phyloP scores from a whole-genome alignment of 1,139 yeast species.

The Candida neerlandica region DNA sequence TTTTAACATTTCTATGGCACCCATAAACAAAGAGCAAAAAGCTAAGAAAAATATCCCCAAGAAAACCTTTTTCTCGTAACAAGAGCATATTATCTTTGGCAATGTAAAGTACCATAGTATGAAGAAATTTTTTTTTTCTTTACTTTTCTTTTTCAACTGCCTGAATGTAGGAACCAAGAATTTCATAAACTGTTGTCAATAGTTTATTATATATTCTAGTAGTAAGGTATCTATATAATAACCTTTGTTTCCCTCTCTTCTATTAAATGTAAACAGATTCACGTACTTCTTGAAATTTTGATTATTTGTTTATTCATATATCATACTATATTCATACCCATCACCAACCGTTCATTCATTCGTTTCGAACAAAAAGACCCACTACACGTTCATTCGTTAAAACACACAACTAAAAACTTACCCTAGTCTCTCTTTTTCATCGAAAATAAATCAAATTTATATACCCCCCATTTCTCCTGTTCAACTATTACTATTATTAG shows the following conservation, averaged over 20 bases:
- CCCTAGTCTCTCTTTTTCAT: conserved; percentile 35
- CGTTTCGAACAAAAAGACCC: not conserved
- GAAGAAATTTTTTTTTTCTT: too few relatives aligned
- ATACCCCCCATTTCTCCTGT: not conserved
- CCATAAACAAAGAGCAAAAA: too few relatives aligned
- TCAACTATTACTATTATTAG: not conserved
- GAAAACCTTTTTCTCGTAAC: too few relatives aligned
- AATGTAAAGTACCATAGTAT: too few relatives aligned
- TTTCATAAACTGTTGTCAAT: not conserved
- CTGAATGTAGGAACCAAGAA: too few relatives aligned
- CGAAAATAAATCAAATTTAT: not conserved
- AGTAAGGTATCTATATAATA: not conserved
- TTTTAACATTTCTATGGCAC: too few relatives aligned
- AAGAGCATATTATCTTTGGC: too few relatives aligned
- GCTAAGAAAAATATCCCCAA: too few relatives aligned
- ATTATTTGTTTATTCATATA: not conserved
- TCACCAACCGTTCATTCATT: not conserved
- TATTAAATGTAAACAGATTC: not conserved
- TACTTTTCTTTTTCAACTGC: too few relatives aligned
- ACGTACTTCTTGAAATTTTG: not conserved
- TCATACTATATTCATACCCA: not conserved
- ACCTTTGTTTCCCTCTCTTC: not conserved
- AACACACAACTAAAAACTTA: conserved; percentile 17
- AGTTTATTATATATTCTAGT: not conserved
- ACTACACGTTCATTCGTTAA: not conserved